Evolutionary conservation across 768 basidiomycete genomes (phyloP).

Genomic region (Suillus decipiens): DNA sequence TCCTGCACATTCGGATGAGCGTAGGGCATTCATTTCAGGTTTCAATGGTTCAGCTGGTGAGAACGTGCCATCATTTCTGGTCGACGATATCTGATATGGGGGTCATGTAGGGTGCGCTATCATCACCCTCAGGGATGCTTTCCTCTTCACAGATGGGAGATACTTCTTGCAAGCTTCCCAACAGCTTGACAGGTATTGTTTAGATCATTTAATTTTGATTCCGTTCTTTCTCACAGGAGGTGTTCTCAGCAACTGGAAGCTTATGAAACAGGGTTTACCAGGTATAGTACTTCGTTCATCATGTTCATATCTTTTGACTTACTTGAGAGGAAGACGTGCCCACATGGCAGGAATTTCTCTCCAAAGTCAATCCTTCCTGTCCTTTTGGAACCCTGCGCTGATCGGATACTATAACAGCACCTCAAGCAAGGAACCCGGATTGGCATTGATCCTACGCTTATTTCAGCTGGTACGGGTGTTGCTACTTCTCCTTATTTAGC

Average conservation of each 20-base stretch:
- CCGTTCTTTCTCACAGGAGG: neutral
- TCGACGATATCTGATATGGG: slow-evolving; percentile 12
- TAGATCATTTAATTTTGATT: neutral
- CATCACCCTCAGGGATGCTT: slow-evolving; percentile 69
- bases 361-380: slow-evolving; percentile 50
- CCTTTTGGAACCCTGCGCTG: slow-evolving; percentile 7
- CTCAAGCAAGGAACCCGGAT: slow-evolving; percentile 63
- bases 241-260: slow-evolving; percentile 73
- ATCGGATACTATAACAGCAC: slow-evolving; percentile 41
- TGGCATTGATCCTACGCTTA: slow-evolving; percentile 81
- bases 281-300: slow-evolving; percentile 41
- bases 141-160: slow-evolving; percentile 92
- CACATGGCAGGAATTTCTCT: slow-evolving; percentile 86
- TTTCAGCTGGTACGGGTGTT: slow-evolving; percentile 53
- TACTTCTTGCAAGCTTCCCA: slow-evolving; percentile 93
- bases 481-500: neutral
- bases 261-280: slow-evolving; percentile 91
- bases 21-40: slow-evolving; percentile 87
- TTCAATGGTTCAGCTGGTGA: slow-evolving; percentile 93
- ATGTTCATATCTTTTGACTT: slow-evolving; percentile 18
- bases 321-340: slow-evolving; percentile 63
- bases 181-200: slow-evolving; percentile 77
- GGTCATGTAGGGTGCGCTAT: slow-evolving; percentile 67
- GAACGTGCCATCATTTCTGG: slow-evolving; percentile 13
- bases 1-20: slow-evolving; percentile 77